Conservation (phyloP, 805 yeast genomes). For the Sugiyamaella smithiae region DNA sequence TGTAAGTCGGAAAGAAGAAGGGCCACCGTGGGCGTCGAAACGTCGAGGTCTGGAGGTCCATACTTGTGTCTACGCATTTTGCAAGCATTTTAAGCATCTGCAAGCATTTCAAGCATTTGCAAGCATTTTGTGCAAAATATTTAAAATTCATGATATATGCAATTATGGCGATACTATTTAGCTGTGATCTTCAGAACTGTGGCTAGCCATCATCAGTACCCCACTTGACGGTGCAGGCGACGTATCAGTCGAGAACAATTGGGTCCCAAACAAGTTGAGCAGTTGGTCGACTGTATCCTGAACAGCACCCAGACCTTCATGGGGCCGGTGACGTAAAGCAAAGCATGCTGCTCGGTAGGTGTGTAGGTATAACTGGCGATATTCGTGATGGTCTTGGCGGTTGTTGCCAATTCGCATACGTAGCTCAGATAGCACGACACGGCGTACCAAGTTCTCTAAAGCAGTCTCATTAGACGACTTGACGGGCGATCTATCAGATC, state of each 20-base stretch:
- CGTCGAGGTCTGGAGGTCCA: too few species aligned
- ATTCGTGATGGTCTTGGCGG: constrained; percentile 28
- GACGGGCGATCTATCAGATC: too few species aligned
- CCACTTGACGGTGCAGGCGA: neutral
- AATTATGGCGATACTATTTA: too few species aligned
- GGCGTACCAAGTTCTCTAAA: constrained; percentile 23
- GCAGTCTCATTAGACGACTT: too few species aligned
- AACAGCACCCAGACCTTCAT: constrained; percentile 13
- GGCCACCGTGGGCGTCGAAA: too few species aligned
- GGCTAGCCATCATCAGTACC: neutral
- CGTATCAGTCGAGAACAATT: too few species aligned
- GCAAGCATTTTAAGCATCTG: too few species aligned
- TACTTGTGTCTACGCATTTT: too few species aligned
- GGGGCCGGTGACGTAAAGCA: constrained; percentile 26
- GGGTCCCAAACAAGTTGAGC: constrained; percentile 6
- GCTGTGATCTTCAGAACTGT: too few species aligned
- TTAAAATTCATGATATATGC: too few species aligned
- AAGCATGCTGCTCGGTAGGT: constrained; percentile 29
- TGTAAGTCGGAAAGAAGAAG: neutral
- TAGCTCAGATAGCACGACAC: constrained; percentile 35
- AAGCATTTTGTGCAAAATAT: too few species aligned
- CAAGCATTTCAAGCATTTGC: too few species aligned
- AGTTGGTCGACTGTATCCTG: constrained; percentile 26
- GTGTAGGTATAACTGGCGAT: constrained; percentile 29
- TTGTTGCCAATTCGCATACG: constrained; percentile 31